Evolutionary conservation across 257 asterid species (phyloP), one percentile per base, ranked within the genome.

Genomic region (Solanum pimpinellifolium): DNA sequence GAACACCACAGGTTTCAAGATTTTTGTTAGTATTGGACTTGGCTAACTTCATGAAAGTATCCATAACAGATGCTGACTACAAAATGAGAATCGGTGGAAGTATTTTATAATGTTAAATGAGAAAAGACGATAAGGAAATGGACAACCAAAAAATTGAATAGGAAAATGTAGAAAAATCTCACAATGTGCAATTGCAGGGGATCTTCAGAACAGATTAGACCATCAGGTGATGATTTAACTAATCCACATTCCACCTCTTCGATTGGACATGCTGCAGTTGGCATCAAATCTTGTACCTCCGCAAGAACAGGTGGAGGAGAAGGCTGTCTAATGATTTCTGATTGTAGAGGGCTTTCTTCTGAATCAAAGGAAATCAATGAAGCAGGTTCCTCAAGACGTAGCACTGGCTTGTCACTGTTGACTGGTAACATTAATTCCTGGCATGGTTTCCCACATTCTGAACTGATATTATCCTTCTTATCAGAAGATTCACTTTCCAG

Each of bases 1-100:
- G 98, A 89, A 97, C 93, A 23, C 98, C 99, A 86, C 99, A 97
- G 83, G 99, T 97, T 92, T 97, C 98, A 73, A 97, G 93, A 91
- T 94, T 94, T 88, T 91, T 97, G 90, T 91, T 87, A 83, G 98
- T 97, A 90, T 95, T 95, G 76, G 95, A 94, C 93, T 95, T 95
- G 1, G 99, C 98, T 87, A 95, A 91, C 92, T 91, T 95, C 98
- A 97, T 92, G 92, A 97, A 97, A 88, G 93, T 91, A 90, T 95
- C 93, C 99, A 97, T 97, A 94, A 97, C 89, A 60, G 93, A 89
- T 33, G 97, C 92, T 91, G 98, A 89, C 99, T 95, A 95, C 85
- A 87, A 84, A 85, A 87, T 87, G 88, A 44, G 84, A 52, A 90
- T 74, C 31, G 70, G 81, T 31, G 52, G 27, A 86, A 76, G 86